A percentile compares a stretch with the other conserved stretches of the same genome.
phyloP scores from a whole-genome alignment of 2,329 filamentous ascomycete genomes.

The Venturia oleaginea region DNA sequence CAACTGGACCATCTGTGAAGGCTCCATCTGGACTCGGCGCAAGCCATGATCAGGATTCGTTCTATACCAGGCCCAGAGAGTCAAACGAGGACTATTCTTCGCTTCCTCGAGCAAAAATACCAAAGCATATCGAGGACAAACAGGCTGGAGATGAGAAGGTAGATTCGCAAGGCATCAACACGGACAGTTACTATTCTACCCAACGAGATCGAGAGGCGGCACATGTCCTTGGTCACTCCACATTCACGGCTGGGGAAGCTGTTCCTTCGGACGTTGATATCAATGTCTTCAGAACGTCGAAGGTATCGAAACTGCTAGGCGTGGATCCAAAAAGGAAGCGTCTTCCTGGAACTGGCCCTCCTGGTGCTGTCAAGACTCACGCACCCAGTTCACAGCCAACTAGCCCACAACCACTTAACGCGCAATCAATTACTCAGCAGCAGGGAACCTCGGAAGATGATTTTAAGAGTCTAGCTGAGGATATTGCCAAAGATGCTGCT shows the following conservation, averaged over 20 bases:
- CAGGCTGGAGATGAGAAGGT: constrained; percentile 36
- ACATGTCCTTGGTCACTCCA: background rate
- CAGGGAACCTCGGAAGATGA: constrained; percentile 24
- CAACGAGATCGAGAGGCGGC: background rate
- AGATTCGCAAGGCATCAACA: constrained; percentile 39
- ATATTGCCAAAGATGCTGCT: constrained; percentile 36
- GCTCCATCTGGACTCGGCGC: constrained; percentile 21
- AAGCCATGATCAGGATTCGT: constrained; percentile 46
- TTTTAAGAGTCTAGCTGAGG: constrained; percentile 37
- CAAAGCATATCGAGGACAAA: constrained; percentile 38
- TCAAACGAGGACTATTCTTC: constrained; percentile 41
- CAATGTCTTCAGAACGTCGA: constrained; percentile 53
- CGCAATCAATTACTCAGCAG: constrained; percentile 28
- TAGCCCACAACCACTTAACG: constrained; percentile 21
- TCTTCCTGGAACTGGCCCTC: constrained; percentile 6
- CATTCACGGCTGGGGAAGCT: constrained; percentile 28
- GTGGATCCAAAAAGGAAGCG: constrained; percentile 31
- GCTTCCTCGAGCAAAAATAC: constrained; percentile 47
- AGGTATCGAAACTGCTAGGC: constrained; percentile 47
- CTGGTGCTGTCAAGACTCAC: constrained; percentile 25
- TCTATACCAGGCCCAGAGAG: constrained; percentile 42
- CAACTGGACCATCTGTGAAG: constrained; percentile 22
- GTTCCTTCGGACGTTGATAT: constrained; percentile 50
- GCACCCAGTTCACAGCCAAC: constrained; percentile 23
- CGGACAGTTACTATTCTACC: constrained; percentile 45